Conservation (phyloP, 179 eudicot species). For the Camellia oleifera region DNA sequence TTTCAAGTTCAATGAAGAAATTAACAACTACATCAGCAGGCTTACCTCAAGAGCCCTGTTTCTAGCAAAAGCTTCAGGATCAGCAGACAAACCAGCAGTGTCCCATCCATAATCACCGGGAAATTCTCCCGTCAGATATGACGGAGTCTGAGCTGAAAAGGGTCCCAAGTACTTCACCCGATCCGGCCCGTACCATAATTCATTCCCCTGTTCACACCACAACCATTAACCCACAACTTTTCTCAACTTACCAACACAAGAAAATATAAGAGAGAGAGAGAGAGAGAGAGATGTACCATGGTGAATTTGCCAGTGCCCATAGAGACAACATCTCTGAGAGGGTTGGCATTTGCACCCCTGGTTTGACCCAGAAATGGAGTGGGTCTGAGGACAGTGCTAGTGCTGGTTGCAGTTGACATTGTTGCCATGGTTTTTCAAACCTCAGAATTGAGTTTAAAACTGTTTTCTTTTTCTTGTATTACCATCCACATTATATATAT, state of each 20-base stretch:
- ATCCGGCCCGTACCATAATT: slow-evolving; percentile 90
- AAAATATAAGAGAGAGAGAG: not conserved
- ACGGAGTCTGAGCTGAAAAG: slow-evolving; percentile 86
- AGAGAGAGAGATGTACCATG: slow-evolving; percentile 37
- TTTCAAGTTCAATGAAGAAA: too few relatives aligned
- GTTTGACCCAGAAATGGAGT: slow-evolving; percentile 23
- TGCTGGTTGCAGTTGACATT: slow-evolving; percentile 24
- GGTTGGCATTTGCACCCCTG: slow-evolving; percentile 44
- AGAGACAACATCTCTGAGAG: slow-evolving; percentile 52
- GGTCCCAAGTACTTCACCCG: slow-evolving; percentile 83
- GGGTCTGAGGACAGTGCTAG: slow-evolving; percentile 13
- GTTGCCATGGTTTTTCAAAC: slow-evolving; percentile 1
- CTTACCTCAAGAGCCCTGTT: slow-evolving; percentile 94
- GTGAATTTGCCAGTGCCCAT: slow-evolving; percentile 57
- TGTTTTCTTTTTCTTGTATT: too few relatives aligned
- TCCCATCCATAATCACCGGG: slow-evolving; percentile 97
- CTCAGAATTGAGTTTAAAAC: not conserved
- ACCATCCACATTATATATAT: too few relatives aligned
- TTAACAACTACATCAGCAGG: too few relatives aligned
- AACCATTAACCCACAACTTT: slow-evolving; percentile 7
- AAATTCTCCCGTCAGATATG: slow-evolving; percentile 76
- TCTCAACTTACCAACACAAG: too few relatives aligned
- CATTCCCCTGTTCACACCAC: slow-evolving; percentile 40
- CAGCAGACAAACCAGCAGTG: slow-evolving; percentile 90
- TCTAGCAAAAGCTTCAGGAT: slow-evolving; percentile 83